These are phyloP conservation scores for Scedosporium minutisporum DNA, from an alignment of 2,329 filamentous ascomycete species.

Conservation along the genomic window DNA sequence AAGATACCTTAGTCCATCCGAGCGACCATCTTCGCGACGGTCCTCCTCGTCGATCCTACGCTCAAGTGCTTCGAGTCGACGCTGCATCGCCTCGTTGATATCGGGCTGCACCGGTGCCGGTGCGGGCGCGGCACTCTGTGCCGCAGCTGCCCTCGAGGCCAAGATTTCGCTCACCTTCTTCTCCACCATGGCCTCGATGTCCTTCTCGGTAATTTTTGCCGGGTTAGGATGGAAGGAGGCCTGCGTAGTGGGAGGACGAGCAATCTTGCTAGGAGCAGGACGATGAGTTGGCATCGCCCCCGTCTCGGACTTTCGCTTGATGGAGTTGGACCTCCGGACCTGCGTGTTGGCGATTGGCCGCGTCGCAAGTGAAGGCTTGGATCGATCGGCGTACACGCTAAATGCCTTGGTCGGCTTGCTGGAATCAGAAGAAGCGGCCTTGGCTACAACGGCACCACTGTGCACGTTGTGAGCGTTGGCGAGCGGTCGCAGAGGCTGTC, in stretches of 20 bases:
- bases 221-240: constrained; percentile 13
- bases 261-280: constrained; percentile 36
- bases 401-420: constrained; percentile 76
- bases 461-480: constrained; percentile 67
- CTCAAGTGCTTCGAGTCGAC: constrained; percentile 74
- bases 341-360: constrained; percentile 25
- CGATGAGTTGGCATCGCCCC: constrained; percentile 18
- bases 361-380: constrained; percentile 31
- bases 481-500: constrained; percentile 73
- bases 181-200: constrained; percentile 86
- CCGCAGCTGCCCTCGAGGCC: constrained; percentile 56
- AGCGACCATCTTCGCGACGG: constrained; percentile 57
- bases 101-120: constrained; percentile 26
- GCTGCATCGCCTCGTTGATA: constrained; percentile 69
- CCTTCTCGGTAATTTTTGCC: constrained; percentile 53
- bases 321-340: constrained; percentile 20
- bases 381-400: constrained; percentile 73
- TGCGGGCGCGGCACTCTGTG: constrained; percentile 34
- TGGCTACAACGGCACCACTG: constrained; percentile 40
- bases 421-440: constrained; percentile 37
- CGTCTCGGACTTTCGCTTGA: constrained; percentile 33
- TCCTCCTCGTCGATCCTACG: constrained; percentile 64
- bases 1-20: constrained; percentile 75
- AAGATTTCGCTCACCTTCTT: constrained; percentile 85
- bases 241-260: constrained; percentile 22